A percentile compares a stretch with the other conserved stretches of the same genome.
phyloP scores from a whole-genome alignment of 345 rosid species.

The Brassica napus region DNA sequence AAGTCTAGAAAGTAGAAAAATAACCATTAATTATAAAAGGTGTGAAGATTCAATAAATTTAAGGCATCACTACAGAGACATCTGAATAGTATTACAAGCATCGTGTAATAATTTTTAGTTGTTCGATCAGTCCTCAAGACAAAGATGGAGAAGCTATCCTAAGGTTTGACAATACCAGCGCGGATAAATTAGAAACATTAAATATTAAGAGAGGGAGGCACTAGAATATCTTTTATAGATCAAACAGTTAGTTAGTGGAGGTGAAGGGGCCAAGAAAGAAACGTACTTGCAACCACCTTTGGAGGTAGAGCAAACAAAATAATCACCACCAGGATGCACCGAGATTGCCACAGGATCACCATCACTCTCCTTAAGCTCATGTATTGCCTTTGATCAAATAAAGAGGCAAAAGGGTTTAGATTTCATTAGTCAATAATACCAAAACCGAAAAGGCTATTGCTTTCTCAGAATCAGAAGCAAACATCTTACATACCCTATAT shows the following conservation, averaged over 20 bases:
- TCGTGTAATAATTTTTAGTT: background rate
- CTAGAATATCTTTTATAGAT: background rate
- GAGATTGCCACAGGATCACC: constrained; percentile 68
- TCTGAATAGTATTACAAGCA: background rate
- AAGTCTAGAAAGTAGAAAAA: background rate
- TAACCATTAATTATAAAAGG: background rate
- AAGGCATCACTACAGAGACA: background rate
- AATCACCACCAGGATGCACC: constrained; percentile 87
- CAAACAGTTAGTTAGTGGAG: background rate
- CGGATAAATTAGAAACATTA: constrained; percentile 9
- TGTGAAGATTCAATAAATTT: background rate
- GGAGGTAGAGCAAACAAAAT: constrained; percentile 75
- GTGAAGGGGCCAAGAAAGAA: background rate
- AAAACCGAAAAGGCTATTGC: background rate
- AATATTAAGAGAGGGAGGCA: background rate
- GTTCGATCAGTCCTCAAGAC: constrained; percentile 9
- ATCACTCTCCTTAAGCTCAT: constrained; percentile 66
- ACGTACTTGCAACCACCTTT: constrained; percentile 86
- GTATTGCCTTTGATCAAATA: constrained; percentile 48
- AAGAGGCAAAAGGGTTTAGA: background rate
- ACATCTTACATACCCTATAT: background rate
- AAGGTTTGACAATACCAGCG: background rate
- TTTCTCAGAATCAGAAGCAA: constrained; percentile 9
- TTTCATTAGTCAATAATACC: constrained; percentile 13
- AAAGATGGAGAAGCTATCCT: background rate